Evolutionary conservation across 2,329 filamentous ascomycete genomes (phyloP).

Genomic region (Botrytis fabae): DNA sequence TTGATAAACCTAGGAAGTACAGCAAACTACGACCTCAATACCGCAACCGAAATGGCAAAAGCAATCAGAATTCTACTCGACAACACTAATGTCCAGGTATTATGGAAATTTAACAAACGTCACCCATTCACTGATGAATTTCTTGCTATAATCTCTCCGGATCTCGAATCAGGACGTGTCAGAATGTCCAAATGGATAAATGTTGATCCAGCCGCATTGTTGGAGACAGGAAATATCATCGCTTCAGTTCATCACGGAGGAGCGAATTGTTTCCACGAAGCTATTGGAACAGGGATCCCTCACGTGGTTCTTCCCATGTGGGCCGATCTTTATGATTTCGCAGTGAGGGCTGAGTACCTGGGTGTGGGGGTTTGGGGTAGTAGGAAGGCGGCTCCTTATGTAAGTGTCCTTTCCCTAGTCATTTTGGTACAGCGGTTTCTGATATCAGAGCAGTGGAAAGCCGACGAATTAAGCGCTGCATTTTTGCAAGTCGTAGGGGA

Average conservation of each 20-base stretch:
- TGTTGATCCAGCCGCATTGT: constrained; percentile 31
- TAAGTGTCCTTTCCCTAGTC: not conserved
- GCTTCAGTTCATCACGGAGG: constrained; percentile 44
- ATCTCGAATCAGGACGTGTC: constrained; percentile 22
- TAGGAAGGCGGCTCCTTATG: not conserved
- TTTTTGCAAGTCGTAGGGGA: not conserved
- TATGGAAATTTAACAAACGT: constrained; percentile 40
- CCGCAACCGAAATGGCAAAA: constrained; percentile 44
- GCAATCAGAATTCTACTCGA: constrained; percentile 43
- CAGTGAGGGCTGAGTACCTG: constrained; percentile 44
- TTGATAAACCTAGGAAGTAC: constrained; percentile 49
- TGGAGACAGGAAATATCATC: constrained; percentile 41
- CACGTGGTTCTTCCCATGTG: constrained; percentile 49
- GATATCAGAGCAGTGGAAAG: not conserved
- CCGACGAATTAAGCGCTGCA: not conserved
- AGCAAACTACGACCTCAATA: constrained; percentile 20
- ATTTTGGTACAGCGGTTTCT: not conserved
- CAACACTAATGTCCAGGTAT: constrained; percentile 32
- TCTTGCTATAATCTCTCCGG: constrained; percentile 20
- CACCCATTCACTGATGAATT: constrained; percentile 5
- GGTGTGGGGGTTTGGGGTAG: constrained; percentile 43
- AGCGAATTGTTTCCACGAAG: constrained; percentile 45
- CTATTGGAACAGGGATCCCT: constrained; percentile 45
- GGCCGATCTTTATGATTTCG: constrained; percentile 49
- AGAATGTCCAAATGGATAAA: constrained; percentile 22